phyloP scores from a whole-genome alignment of 139 green algal genomes.

The Raphidocelis subcapitata region DNA sequence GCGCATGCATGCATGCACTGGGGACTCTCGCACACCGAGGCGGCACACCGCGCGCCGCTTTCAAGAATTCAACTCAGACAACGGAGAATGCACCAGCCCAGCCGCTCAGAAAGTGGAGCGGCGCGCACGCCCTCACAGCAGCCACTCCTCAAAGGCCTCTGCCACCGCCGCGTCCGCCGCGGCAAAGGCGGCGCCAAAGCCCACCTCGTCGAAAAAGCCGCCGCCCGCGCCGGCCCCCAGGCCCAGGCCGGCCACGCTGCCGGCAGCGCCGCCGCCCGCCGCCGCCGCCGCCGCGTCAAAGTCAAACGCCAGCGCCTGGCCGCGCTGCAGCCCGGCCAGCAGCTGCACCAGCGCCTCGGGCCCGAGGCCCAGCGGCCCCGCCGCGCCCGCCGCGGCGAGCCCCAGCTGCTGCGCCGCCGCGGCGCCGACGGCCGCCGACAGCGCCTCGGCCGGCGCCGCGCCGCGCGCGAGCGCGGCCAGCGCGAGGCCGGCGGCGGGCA shows the following conservation, averaged over 20 bases:
- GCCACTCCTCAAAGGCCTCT: too few relatives aligned
- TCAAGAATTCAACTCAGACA: too few relatives aligned
- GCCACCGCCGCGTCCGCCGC: too few relatives aligned
- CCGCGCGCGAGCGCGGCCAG: too few relatives aligned
- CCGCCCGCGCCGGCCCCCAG: too few relatives aligned
- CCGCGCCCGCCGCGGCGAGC: not conserved
- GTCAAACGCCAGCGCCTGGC: not conserved
- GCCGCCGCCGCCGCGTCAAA: not conserved
- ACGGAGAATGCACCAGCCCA: not conserved
- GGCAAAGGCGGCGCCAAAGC: too few relatives aligned
- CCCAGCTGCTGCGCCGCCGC: slow-evolving; percentile 3
- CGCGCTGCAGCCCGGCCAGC: not conserved
- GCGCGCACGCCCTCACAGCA: too few relatives aligned
- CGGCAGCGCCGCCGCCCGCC: not conserved
- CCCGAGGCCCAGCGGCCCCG: not conserved
- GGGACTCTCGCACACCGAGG: too few relatives aligned
- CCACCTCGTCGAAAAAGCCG: too few relatives aligned
- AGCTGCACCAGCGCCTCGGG: not conserved
- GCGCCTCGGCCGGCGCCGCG: not conserved
- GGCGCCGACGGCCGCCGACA: not conserved
- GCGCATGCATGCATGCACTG: too few relatives aligned
- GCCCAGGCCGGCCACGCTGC: not conserved
- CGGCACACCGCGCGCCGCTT: too few relatives aligned
- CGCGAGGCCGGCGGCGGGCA: too few relatives aligned
- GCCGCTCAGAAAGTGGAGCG: not conserved